Base-by-base conservation (phyloP, 139 green algal species). In the Chlamydomonas applanata region DNA sequence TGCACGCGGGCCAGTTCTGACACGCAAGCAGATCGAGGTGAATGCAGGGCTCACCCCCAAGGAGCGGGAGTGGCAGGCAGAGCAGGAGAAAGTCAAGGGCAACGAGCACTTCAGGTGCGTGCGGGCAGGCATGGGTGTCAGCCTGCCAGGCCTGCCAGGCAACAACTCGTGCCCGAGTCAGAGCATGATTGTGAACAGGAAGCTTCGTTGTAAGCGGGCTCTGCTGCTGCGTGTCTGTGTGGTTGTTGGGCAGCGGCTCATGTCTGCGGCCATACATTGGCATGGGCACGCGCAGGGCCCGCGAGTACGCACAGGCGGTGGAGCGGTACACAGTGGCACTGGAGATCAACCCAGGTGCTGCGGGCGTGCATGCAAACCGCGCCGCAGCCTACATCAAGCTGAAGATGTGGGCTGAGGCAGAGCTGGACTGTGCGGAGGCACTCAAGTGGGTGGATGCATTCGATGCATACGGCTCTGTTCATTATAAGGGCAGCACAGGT, bases 331-430 rank as follows among this genome's bases (percentile, higher is more conserved):
- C 75, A 7, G 45, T 82, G 34, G 65, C 71, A 29, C 68, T 86
- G 22, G 75, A 72, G 25, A 65, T 75, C 57, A 54, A 59, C 3
- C 75, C 67, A 2, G 67, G 40, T 40, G 67, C 66, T 22, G 34
- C 72, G 0, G 49, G 65, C 34, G 57, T 86, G 67, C 75, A 80
- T 34, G 67, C 17, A 44, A 86, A 86, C 75, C 80, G 80, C 34
- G 80, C 80, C 9, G 75, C 75, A 0, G 80, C 80, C 4, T 86
- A 86, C 75, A 59, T 86, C 45, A 80, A 80, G 71, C 70, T 85
- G 36, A 59, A 68, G 69, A 53, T 68, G n/a, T 72, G 79, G 79
- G 74, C 74, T 35, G 64, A 36, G 40, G 79, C 79, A 25, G 79
- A 78, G 70, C 4, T 30, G 52, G 79, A 85, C 71, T 70, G 63